Evolutionary conservation across 306 rosid species (phyloP), one percentile per base, ranked within the genome.

Genomic region (Lathyrus tuberosus): DNA sequence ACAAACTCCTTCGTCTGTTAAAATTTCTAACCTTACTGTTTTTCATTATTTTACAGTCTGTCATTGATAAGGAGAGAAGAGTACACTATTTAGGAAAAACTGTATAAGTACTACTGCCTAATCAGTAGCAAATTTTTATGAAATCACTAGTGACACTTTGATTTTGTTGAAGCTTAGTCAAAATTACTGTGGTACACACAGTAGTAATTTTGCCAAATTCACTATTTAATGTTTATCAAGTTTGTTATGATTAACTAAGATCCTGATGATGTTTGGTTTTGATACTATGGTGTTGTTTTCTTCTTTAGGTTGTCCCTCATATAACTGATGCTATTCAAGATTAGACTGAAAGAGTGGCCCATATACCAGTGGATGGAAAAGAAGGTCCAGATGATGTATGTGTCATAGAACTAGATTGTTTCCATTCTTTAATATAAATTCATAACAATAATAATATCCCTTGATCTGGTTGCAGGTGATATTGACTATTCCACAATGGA

Each of bases 11-110:
- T 69, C 26, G 69, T 64, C 43, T 65, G 6, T 56, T 26, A 56
- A 13, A 10, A 8, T 4, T 41, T 74, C 51, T 48, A 37, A 64
- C 59, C 75, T 69, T 65, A 46, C 20, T 57, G 64, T 62, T 52
- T 26, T 16, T n/a, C 62, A 56, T 56, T 5, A 13, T 56, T 56
- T 56, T 56, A 58, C 76, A 83, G 95, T 83, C 70, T 77, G 96
- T 90, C 42, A 79, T 90, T 80, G 81, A 90, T 31, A 90, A 84
- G 69, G 96, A 90, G 81, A 86, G 96, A 76, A 84, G 58, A 75
- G 96, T 95, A 76, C 91, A 90, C 77, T 90, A 90, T 70, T 84
- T 90, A 65, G 95, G 96, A 70, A 86, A 87, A 80, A 90, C 95
- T 67, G 96, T 90, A 38, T 95, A 90, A 51, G n/a, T n/a, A n/a